Conservation (phyloP, 345 rosid genomes). For the Eucalyptus leucophloia region DNA sequence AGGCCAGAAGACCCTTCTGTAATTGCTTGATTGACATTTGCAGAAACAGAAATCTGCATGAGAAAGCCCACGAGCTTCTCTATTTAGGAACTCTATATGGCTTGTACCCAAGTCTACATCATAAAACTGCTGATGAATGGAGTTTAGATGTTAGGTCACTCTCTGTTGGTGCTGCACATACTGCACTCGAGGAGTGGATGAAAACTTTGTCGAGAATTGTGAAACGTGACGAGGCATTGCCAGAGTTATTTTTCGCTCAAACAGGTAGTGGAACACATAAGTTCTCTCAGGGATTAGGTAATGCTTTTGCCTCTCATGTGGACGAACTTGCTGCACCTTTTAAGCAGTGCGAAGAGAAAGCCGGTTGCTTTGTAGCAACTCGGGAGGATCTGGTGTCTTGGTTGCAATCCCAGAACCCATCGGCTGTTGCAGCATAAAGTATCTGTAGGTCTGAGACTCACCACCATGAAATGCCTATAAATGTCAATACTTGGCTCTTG, state of each 20-base stretch:
- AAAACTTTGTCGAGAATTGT: conserved; percentile 47
- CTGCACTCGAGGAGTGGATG: conserved; percentile 93
- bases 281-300: conserved; percentile 70
- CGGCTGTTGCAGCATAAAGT: background rate
- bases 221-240: conserved; percentile 55
- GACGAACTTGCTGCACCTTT: conserved; percentile 65
- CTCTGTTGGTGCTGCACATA: conserved; percentile 78
- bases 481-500: background rate
- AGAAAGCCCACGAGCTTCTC: conserved; percentile 79
- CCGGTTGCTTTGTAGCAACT: conserved; percentile 68
- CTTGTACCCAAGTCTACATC: conserved; percentile 68
- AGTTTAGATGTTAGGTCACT: conserved; percentile 74
- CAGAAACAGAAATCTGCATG: conserved; percentile 31
- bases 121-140: conserved; percentile 65
- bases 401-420: conserved; percentile 50
- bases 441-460: background rate
- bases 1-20: conserved; percentile 80
- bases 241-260: conserved; percentile 60
- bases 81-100: conserved; percentile 75
- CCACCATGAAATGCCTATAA: background rate
- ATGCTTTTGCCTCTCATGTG: conserved; percentile 59
- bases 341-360: conserved; percentile 42
- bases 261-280: conserved; percentile 81
- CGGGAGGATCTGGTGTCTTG: conserved; percentile 65
- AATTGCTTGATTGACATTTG: conserved; percentile 88